Evolutionary conservation across 148 eudicot species (phyloP), one percentile per base, ranked within the genome.

Genomic region (Cornus florida): DNA sequence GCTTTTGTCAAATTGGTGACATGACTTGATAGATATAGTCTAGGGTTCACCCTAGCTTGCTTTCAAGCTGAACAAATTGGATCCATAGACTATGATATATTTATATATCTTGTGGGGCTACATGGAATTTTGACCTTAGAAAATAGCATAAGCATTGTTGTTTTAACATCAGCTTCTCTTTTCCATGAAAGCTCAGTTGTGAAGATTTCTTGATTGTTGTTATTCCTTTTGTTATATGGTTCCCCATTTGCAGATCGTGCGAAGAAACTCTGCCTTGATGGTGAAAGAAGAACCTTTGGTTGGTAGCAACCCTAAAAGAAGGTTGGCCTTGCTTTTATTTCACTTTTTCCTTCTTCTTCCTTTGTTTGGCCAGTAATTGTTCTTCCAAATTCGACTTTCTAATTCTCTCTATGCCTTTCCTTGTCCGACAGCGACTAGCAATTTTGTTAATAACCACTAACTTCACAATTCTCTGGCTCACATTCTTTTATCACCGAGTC

Each of bases 381-480:
- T 71, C 59, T 33, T 33, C 31, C 8, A 46, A 43, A 3, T 71
- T 9, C 23, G 56, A 43, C 6, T 69, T 77, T 81, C 79, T 81
- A 78, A 81, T 78, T 76, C 71, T 78, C 65, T 75, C 79, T 74
- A 24, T 23, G 74, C 14, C 16, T 12, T 70, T 23, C 53, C 53
- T 46, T 10, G 53, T 46, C 14, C 73, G 0, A 22, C 75, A 48
- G 62, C 12, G 11, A 46, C 35, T 14, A 48, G 60, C 22, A 72
- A 72, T 22, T 72, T 72, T 72, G 0, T 5, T 0, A 46, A 14
- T 48, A 24, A 12, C 6, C 10, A 41, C 73, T 39, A 33, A 24
- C 59, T 10, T 2, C 24, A n/a, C 46, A n/a, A 39, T 16, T n/a
- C 46, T 22, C 74, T 2, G 28, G 8, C 33, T 72, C 20, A 72